Base-by-base conservation (phyloP, 805 yeast species). In the Maudiozyma bulderi region DNA sequence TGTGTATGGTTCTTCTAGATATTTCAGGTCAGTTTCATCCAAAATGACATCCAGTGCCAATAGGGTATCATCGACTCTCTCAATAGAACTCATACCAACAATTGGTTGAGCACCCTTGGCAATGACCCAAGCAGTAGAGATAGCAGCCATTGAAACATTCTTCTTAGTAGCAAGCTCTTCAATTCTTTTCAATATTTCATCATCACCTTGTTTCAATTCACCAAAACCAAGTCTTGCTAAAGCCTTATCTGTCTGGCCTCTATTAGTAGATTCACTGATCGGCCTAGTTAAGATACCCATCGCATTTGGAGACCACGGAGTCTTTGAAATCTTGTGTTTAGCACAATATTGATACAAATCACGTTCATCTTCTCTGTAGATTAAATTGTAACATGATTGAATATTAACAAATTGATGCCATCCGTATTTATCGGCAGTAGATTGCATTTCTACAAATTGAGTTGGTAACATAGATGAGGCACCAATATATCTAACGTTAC, bases 231-330 rank as follows among this genome's bases (percentile, higher is more conserved):
- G 14, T 71, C 82, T 10, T 71, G 79, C n/a, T 86, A 86, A 20
- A 11, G 30, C 37, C 14, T 40, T 31, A 31, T 54, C 57, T 28
- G 49, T 45, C 11, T 30, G 28, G 15, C 6, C 32, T 34, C 58
- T 48, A 3, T 50, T 51, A n/a, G 57, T 47, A 3, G 39, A 38
- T 5, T 50, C 47, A 28, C 55, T 53, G 2, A 48, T 39, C 0
- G 84, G 80, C 50, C 81, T 69, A 1, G 82, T 70, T 39, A 81
- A 65, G 2, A 74, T 31, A 6, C 85, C 84, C 50, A 75, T 64
- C 3, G 80, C 81, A 49, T 70, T 63, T 31, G 84, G 84, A 11
- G 80, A 73, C 79, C 80, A 81, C 6, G 85, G 84, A 47, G 78
- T 71, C 20, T 78, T 47, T 1, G 81, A 82, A 39, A 81, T 76